phyloP scores from a whole-genome alignment of 371 early-diverging fungal species.

The Mortierella sp. region DNA sequence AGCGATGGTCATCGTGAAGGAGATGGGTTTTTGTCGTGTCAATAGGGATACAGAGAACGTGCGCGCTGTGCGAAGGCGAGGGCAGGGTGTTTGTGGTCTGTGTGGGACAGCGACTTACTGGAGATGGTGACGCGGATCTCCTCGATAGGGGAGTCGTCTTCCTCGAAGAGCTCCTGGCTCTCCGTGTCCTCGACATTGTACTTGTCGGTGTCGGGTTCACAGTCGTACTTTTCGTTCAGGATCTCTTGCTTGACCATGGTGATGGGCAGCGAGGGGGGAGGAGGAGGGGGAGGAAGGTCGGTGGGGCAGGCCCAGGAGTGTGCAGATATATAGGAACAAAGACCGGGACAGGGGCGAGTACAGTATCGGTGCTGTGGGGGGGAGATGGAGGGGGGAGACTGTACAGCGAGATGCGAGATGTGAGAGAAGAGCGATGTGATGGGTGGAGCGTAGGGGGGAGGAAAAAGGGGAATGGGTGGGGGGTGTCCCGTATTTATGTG shows the following conservation, averaged over 20 bases:
- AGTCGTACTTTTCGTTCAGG: conserved; percentile 14
- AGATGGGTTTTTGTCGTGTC: not conserved
- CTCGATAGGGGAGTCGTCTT: conserved; percentile 79
- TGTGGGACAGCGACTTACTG: conserved; percentile 54
- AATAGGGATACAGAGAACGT: not conserved
- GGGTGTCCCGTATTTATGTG: no score
- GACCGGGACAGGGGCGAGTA: not conserved
- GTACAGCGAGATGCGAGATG: not conserved
- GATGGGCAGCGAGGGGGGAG: not conserved
- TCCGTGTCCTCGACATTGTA: conserved; percentile 5
- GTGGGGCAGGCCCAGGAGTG: no score
- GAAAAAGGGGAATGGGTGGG: not conserved
- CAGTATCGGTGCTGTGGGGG: not conserved
- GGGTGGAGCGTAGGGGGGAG: not conserved
- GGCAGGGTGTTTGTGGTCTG: no score
- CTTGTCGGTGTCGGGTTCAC: conserved; percentile 56
- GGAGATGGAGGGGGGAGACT: not conserved
- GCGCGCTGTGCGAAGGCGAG: not conserved
- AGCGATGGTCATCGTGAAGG: not conserved
- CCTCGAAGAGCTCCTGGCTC: conserved; percentile 64
- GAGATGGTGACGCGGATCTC: conserved; percentile 74
- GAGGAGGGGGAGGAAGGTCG: not conserved
- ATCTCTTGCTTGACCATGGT: conserved; percentile 8
- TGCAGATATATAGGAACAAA: not conserved
- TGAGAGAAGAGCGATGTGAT: not conserved